A percentile compares a stretch with the other conserved stretches of the same genome.
These are phyloP conservation scores for Phaeosphaeriaceae sp. DNA, from an alignment of 2,329 filamentous ascomycete genomes.

Conservation along the genomic window DNA sequence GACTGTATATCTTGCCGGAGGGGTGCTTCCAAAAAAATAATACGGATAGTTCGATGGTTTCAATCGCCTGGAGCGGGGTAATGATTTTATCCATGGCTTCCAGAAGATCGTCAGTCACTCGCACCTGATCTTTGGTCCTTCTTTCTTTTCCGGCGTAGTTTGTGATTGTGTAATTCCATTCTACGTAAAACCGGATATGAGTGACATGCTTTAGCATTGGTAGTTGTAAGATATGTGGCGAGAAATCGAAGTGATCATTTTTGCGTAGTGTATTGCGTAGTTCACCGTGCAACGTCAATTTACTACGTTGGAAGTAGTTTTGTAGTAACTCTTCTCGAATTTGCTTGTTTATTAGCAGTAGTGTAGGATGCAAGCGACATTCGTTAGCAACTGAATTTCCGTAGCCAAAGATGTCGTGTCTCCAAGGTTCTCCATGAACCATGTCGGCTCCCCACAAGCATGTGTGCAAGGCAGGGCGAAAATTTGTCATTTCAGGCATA, in stretches of 20 bases:
- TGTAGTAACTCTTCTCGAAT: slow-evolving; percentile 37
- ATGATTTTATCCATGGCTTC: slow-evolving; percentile 42
- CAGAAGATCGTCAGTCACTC: slow-evolving; percentile 39
- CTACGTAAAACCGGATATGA: slow-evolving; percentile 43
- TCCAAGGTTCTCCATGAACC: slow-evolving; percentile 41
- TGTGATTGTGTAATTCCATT: slow-evolving; percentile 43
- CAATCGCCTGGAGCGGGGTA: slow-evolving; percentile 26
- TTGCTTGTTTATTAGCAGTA: slow-evolving; percentile 41
- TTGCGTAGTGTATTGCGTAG: slow-evolving; percentile 37
- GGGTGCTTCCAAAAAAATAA: slow-evolving; percentile 45
- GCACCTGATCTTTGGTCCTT: slow-evolving; percentile 35
- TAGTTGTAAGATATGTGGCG: slow-evolving; percentile 41
- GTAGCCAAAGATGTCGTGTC: slow-evolving; percentile 43
- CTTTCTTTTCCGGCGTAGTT: slow-evolving; percentile 22
- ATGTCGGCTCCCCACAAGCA: slow-evolving; percentile 46
- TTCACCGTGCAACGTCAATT: slow-evolving; percentile 43
- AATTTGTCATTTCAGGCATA: slow-evolving; percentile 22
- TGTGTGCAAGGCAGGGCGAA: slow-evolving; percentile 41
- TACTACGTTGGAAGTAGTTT: slow-evolving; percentile 36
- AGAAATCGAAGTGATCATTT: slow-evolving; percentile 43
- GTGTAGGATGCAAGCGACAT: slow-evolving; percentile 25
- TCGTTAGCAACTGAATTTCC: slow-evolving; percentile 28
- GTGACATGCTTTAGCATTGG: slow-evolving; percentile 37
- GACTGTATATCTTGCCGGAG: slow-evolving; percentile 40
- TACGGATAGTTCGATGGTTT: slow-evolving; percentile 40